These are phyloP conservation scores for Claviceps sp. DNA, from an alignment of 2,329 filamentous ascomycete genomes.

Conservation along the genomic window DNA sequence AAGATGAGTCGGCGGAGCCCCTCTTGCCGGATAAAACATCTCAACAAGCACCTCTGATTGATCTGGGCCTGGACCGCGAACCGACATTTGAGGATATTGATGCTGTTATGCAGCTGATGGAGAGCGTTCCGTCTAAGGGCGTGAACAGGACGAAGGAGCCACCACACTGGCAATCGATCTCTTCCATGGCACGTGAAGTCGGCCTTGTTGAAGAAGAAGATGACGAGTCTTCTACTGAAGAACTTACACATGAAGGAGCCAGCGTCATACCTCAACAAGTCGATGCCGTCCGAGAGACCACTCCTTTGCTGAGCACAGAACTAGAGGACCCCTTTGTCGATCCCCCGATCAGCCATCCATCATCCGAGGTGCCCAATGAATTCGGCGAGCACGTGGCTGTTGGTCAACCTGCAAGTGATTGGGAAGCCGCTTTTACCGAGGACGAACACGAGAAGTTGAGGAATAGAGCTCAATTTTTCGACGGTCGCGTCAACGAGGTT, in stretches of 20 bases:
- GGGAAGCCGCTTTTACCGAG: constrained; percentile 76
- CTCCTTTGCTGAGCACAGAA: constrained; percentile 36
- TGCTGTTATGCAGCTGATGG: constrained; percentile 77
- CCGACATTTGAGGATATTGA: constrained; percentile 75
- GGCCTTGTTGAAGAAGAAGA: constrained; percentile 38
- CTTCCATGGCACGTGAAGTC: constrained; percentile 21
- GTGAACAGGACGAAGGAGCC: constrained; percentile 48
- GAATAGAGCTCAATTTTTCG: constrained; percentile 75
- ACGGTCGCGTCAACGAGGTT: constrained; percentile 75
- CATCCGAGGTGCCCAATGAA: constrained; percentile 34
- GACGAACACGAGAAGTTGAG: constrained; percentile 74
- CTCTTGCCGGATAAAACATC: not conserved
- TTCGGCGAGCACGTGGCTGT: constrained; percentile 32
- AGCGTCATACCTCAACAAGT: constrained; percentile 57
- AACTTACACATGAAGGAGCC: constrained; percentile 48
- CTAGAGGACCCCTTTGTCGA: constrained; percentile 52
- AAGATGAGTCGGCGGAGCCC: constrained; percentile 9
- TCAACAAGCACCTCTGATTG: not conserved
- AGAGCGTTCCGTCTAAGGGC: constrained; percentile 58
- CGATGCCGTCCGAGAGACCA: constrained; percentile 28
- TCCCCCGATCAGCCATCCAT: constrained; percentile 31
- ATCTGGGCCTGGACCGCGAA: constrained; percentile 17
- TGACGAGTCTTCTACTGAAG: constrained; percentile 32
- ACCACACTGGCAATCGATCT: constrained; percentile 25
- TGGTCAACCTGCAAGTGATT: constrained; percentile 63